Base-by-base conservation (phyloP, 331 rosid species). In the Arachis monticola region DNA sequence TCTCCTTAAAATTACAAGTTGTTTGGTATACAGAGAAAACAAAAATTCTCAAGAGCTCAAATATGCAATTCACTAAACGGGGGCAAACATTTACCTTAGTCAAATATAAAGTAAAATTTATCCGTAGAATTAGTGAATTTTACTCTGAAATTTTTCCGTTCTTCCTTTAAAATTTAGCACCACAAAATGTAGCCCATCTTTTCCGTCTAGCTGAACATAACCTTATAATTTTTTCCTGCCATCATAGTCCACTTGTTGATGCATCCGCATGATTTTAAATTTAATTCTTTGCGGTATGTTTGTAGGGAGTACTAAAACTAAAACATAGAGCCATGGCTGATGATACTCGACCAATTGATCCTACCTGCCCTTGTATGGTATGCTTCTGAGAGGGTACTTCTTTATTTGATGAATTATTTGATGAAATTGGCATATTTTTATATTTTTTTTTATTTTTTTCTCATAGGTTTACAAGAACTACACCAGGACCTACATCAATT, bases 351-450 rank as follows among this genome's bases (percentile, higher is more conserved):
- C 97, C 99, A 8, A 84, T 94, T 62, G 97, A 94, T 82, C 27
- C 97, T 74, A 73, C 91, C 41, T 94, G 99, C 66, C 60, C 83
- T 85, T 94, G 97, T 68, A 89, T 94, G 97, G 99, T 94, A 87
- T 48, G 87, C 42, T 64, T 72, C 70, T 77, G 14, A 60, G 72
- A 11, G 31, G 42, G 64, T 61, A 44, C 50, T 60, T 67, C 44
- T 40, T 61, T 42, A 42, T 66, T 70, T 46, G 63, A 70, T 74
- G 27, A 31, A 27, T 72, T 47, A 46, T 68, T 79, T 9, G 10
- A 66, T 62, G 59, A 67, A 46, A 71, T 31, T 32, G 32, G 52
- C 62, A 41, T 40, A 64, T 51, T 48, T 68, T 74, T 71, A 71
- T 79, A 62, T 58, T 70, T 38, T 81, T 80, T 70, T 56, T 59